Conservation (phyloP, 1,284 basidiomycete species). For the Volvariella volvacea region DNA sequence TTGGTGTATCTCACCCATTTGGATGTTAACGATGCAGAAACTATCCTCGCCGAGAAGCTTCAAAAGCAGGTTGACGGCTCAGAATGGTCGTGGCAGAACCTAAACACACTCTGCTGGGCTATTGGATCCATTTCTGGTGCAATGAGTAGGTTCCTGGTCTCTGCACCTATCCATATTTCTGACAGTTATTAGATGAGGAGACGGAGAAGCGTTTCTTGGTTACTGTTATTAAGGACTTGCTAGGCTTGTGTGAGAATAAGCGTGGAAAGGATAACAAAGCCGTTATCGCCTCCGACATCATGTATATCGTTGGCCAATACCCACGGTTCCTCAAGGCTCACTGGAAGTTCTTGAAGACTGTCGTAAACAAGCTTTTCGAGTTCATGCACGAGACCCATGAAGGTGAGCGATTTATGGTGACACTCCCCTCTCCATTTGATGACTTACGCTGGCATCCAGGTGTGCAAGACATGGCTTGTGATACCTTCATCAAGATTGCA, state of each 20-base stretch:
- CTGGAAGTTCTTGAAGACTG: slow-evolving; percentile 99
- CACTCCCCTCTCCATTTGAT: neutral
- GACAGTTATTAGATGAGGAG: slow-evolving; percentile 72
- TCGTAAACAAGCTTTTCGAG: slow-evolving; percentile 99
- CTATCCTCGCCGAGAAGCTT: slow-evolving; percentile 95
- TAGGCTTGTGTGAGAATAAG: slow-evolving; percentile 97
- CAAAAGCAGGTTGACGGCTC: slow-evolving; percentile 95
- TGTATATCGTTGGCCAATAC: slow-evolving; percentile 99
- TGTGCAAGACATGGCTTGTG: slow-evolving; percentile 99
- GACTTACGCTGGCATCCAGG: slow-evolving; percentile 35
- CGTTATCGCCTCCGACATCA: slow-evolving; percentile 98
- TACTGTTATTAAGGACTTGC: slow-evolving; percentile 97
- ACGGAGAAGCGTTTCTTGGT: slow-evolving; percentile 99
- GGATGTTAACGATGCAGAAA: slow-evolving; percentile 95
- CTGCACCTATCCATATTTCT: slow-evolving; percentile 5
- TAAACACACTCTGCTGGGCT: slow-evolving; percentile 99
- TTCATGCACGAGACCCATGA: slow-evolving; percentile 99
- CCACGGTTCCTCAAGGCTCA: slow-evolving; percentile 99
- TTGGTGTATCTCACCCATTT: slow-evolving; percentile 96
- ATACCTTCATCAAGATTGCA: slow-evolving; percentile 99
- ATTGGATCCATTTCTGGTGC: slow-evolving; percentile 99
- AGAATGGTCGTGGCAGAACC: slow-evolving; percentile 99
- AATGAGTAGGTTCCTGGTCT: slow-evolving; percentile 72
- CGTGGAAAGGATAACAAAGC: slow-evolving; percentile 99
- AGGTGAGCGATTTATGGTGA: slow-evolving; percentile 38